phyloP scores from a whole-genome alignment of 2,329 filamentous ascomycete species.

The Phaeosphaeriaceae sp. region DNA sequence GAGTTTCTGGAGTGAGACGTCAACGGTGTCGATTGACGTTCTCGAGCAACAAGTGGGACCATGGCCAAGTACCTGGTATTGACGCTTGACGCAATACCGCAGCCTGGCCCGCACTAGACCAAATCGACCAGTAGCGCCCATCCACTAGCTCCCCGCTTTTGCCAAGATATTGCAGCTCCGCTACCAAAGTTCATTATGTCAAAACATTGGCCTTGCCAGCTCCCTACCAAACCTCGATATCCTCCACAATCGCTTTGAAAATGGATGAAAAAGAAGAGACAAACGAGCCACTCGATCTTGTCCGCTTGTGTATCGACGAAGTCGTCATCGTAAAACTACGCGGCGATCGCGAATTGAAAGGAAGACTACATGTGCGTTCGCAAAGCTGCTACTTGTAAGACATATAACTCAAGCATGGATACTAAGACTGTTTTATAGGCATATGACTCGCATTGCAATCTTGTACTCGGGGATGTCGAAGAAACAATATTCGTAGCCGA shows the following conservation, averaged over 20 bases:
- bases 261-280: constrained; percentile 88
- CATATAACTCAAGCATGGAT: neutral
- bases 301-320: constrained; percentile 92
- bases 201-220: constrained; percentile 11
- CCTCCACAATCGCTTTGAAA: constrained; percentile 26
- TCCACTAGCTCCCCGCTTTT: constrained; percentile 13
- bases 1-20: neutral
- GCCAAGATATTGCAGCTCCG: constrained; percentile 20
- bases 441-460: constrained; percentile 97
- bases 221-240: constrained; percentile 8
- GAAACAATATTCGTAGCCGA: constrained; percentile 96
- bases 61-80: constrained; percentile 6
- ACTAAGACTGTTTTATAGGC: constrained; percentile 64
- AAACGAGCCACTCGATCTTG: constrained; percentile 92
- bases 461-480: constrained; percentile 94
- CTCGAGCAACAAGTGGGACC: constrained; percentile 2
- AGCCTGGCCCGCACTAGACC: constrained; percentile 6
- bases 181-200: constrained; percentile 23
- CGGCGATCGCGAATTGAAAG: constrained; percentile 94
- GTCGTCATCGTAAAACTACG: constrained; percentile 96
- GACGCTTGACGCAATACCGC: constrained; percentile 29
- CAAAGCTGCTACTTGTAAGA: constrained; percentile 1
- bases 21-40: constrained; percentile 4
- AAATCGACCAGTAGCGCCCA: neutral
- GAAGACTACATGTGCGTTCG: constrained; percentile 79